phyloP scores from a whole-genome alignment of 108 stramenopile species.

The Nitzschia sp. region DNA sequence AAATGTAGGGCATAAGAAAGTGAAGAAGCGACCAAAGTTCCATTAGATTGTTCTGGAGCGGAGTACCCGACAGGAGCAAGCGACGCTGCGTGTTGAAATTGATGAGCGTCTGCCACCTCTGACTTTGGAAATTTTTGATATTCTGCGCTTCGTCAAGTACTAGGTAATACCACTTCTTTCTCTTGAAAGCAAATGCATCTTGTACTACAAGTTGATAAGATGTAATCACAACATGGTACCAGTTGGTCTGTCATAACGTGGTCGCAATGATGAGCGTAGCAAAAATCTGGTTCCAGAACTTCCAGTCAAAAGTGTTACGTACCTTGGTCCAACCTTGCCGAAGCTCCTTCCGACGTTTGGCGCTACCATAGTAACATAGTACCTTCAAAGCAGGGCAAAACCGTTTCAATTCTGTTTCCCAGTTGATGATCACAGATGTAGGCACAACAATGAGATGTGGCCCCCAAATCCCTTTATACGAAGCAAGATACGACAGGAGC shows the following conservation, averaged over 20 bases:
- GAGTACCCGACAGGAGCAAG: conserved; percentile 93
- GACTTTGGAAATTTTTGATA: conserved; percentile 98
- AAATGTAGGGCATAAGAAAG: conserved; percentile 87
- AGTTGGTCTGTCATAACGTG: conserved; percentile 56
- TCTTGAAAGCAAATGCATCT: conserved; percentile 92
- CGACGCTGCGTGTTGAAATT: conserved; percentile 95
- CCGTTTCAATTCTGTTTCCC: conserved; percentile 96
- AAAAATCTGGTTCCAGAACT: no score
- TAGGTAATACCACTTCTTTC: conserved; percentile 97
- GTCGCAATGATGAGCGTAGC: no score
- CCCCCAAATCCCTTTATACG: conserved; percentile 97
- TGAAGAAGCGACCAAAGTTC: conserved; percentile 92
- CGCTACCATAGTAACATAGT: conserved; percentile 95
- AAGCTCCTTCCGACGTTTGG: conserved; percentile 89
- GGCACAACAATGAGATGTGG: conserved; percentile 98
- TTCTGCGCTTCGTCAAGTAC: conserved; percentile 99
- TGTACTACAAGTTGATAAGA: conserved; percentile 97
- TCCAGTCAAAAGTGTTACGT: neutral
- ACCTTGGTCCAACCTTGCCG: conserved; percentile 95
- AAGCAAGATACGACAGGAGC: conserved; percentile 91
- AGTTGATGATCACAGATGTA: conserved; percentile 96
- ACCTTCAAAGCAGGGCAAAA: conserved; percentile 94
- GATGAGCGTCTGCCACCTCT: conserved; percentile 99
- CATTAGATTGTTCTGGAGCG: conserved; percentile 90
- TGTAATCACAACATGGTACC: conserved; percentile 95